Evolutionary conservation across 768 basidiomycete genomes (phyloP).

Genomic region (Hericium coralloides): DNA sequence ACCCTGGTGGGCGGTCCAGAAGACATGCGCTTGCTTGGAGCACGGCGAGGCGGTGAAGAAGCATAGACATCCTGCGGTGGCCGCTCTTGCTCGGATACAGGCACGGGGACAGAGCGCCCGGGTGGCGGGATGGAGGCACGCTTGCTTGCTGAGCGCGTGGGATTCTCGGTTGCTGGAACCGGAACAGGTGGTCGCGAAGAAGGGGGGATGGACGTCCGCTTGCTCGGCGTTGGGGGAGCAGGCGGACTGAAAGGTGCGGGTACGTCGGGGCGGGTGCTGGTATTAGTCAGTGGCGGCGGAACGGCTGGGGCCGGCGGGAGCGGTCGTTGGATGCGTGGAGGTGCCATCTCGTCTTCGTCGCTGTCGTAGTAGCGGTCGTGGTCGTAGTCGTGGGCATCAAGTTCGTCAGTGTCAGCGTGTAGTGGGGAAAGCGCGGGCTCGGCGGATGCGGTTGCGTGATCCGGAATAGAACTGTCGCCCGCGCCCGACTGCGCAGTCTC

Average conservation of each 20-base stretch:
- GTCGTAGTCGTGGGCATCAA: constrained; percentile 8
- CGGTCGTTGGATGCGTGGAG: constrained; percentile 23
- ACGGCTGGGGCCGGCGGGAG: constrained; percentile 26
- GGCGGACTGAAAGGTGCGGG: not conserved
- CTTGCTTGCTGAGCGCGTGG: constrained; percentile 3
- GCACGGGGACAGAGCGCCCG: constrained; percentile 3
- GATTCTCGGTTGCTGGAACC: not conserved
- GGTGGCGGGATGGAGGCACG: constrained; percentile 11
- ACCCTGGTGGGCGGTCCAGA: not conserved
- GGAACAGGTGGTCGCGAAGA: not conserved
- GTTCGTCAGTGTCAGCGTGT: not conserved
- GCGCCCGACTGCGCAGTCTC: not conserved
- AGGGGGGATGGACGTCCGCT: constrained; percentile 8
- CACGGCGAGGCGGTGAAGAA: not conserved
- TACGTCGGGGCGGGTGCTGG: not conserved
- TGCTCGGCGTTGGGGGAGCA: not conserved
- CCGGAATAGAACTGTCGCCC: not conserved
- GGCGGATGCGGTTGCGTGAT: not conserved
- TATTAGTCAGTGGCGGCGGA: constrained; percentile 15
- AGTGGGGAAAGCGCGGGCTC: no score
- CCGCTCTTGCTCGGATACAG: not conserved
- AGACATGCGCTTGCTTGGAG: not conserved
- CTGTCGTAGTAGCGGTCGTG: constrained; percentile 17
- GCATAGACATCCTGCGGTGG: not conserved
- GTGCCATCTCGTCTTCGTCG: constrained; percentile 20